Evolutionary conservation across 2,329 filamentous ascomycete genomes (phyloP), one percentile per base, ranked within the genome.

Genomic region (Colletotrichum chlorophyti): DNA sequence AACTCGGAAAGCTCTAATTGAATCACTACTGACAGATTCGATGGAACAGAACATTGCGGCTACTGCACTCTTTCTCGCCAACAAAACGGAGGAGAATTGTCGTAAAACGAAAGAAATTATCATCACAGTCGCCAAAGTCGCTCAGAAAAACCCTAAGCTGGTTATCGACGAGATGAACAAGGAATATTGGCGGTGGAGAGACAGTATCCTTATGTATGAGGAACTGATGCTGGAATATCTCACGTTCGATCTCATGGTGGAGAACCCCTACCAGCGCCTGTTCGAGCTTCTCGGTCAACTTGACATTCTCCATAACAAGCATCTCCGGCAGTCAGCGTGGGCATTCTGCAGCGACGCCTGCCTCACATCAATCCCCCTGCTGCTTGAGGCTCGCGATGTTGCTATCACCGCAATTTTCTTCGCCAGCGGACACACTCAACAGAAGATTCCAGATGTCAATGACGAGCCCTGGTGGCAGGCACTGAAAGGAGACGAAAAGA

Each of bases 161-260:
- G 81, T 94, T 51, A 91, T 98, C 49, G 95, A 99, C 70, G 95
- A 98, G 74, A 93, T 98, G 73, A 96, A 91, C 65, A 98, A 97
- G 70, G 95, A 99, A 70, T 99, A 95, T 72, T 99, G 95, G 95
- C 87, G 91, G 68, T 99, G 95, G 95, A 86, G 93, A 61, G 95
- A 99, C 70, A 95, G 90, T 58, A 96, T 99, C 55, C 79, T 98
- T 12, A 89, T 90, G 64, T 92, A 96, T 69, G 95, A 99, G 75
- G 95, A 98, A 71, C 80, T 94, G 38, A 90, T 99, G 78, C 83
- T 99, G 14, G 95, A 98, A 72, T 87, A 87, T 41, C 81, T 99
- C 15, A 98, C 93, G 60, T 99, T 99, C 72, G 95, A 99, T 71
- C 81, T 99, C 41, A 91, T 93, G 73, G 82, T 97, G 24, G 91